phyloP scores from a whole-genome alignment of 768 basidiomycete species.

The Daedaleopsis sinensis region DNA sequence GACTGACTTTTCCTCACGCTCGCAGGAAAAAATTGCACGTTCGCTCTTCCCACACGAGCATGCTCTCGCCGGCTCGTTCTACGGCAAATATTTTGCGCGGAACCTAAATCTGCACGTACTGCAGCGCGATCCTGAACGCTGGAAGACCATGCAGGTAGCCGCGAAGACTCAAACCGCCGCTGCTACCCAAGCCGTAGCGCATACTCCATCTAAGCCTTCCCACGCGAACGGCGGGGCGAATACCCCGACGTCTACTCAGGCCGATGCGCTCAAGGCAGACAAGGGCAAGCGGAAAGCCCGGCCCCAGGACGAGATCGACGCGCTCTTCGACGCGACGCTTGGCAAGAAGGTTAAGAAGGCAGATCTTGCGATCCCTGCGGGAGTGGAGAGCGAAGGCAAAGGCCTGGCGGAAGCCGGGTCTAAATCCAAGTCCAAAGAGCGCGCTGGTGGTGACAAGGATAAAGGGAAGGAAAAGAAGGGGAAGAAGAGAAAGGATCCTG shows the following conservation, averaged over 20 bases:
- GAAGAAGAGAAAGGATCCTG: conserved; percentile 6
- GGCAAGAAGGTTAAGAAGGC: conserved; percentile 64
- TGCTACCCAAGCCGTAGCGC: neutral
- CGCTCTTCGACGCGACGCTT: conserved; percentile 59
- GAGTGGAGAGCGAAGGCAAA: neutral
- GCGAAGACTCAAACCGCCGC: conserved; percentile 30
- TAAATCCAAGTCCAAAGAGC: conserved; percentile 1
- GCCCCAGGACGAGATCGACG: conserved; percentile 73
- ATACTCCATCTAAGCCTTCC: neutral
- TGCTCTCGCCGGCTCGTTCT: conserved; percentile 73
- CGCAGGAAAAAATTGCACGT: conserved; percentile 88
- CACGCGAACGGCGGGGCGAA: neutral
- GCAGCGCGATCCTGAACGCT: conserved; percentile 79
- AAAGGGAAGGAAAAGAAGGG: conserved; percentile 18
- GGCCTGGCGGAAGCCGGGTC: conserved; percentile 17
- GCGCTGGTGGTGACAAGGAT: neutral
- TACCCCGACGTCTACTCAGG: neutral
- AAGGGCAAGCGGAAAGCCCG: conserved; percentile 52
- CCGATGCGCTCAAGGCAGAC: conserved; percentile 25
- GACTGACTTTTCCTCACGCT: neutral
- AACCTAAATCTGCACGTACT: conserved; percentile 80
- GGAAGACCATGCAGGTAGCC: conserved; percentile 66
- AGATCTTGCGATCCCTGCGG: conserved; percentile 36
- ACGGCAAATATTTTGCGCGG: conserved; percentile 85
- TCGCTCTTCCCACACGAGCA: conserved; percentile 75